Evolutionary conservation across 2,329 filamentous ascomycete genomes (phyloP), one percentile per base, ranked within the genome.

Genomic region (Sphaerulina populicola): DNA sequence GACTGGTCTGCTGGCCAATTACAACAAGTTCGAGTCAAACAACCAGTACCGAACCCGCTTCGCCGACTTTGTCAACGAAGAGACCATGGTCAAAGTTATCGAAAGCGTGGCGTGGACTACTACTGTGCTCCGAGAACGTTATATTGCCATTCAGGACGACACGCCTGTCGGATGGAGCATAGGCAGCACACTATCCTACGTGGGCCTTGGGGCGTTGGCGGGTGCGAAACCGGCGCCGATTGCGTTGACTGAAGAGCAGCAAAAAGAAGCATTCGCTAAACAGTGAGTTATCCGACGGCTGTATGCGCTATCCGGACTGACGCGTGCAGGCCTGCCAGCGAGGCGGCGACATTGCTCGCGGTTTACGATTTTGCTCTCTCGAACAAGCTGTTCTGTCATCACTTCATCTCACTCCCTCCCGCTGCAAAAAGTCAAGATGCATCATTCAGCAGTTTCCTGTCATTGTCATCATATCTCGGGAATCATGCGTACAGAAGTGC

Each of bases 11-110:
- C 74, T 98, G 47, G 86, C 88, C 58, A 98, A 97, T 71, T 97
- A 97, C 77, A 97, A 98, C 77, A 98, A 97, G 69, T 98, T 98
- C 64, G 93, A 98, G 69, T 91, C 94, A 51, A 90, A 95, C 66
- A 98, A 98, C 61, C 91, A 91, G 0, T 98, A 98, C 63, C 85
- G 93, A 62, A 74, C 94, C 56, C 86, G 91, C 27, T 77, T 98
- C 12, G 89, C 91, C 62, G 90, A 97, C 68, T 97, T 97, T 69
- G 88, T 96, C 62, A 95, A 98, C 65, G 90, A 97, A 64, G 74
- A 77, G 0, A 85, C 86, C 2, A 96, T 97, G 62, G 79, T 84
- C 53, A 88, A 87, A 63, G 86, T 95, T 57, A 81, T 94, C 40
- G 75, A 75, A 44, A 85, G 85, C 51, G 79, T 95, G 18, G 88